Evolutionary conservation across 495 filamentous ascomycete genomes (phyloP).

Genomic region (Thozetella sp.): DNA sequence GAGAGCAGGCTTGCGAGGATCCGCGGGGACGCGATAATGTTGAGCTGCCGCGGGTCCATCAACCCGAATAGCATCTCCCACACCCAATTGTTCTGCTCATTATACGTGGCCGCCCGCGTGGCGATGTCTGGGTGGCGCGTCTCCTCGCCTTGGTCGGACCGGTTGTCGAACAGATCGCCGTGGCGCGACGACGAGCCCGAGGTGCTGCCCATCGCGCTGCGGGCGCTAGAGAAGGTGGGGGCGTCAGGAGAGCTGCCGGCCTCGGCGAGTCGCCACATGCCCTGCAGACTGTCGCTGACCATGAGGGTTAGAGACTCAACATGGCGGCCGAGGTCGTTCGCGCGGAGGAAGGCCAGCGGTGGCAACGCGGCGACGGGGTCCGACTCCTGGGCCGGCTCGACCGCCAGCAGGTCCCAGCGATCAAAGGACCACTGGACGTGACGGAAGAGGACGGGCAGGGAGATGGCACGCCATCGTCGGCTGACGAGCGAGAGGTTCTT

Average conservation of each 20-base stretch:
- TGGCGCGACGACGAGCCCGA: neutral
- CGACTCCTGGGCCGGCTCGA: conserved; percentile 7
- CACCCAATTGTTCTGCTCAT: conserved; percentile 30
- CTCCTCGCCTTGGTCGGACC: conserved; percentile 3
- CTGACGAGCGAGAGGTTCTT: conserved; percentile 42
- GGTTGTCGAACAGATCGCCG: neutral
- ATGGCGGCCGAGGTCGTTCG: conserved; percentile 23
- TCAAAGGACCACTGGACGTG: conserved; percentile 35
- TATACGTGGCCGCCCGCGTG: conserved; percentile 5
- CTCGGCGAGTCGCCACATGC: neutral
- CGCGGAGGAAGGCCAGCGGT: conserved; percentile 28
- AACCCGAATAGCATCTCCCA: conserved; percentile 42
- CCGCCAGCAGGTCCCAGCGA: conserved; percentile 12
- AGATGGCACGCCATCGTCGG: conserved; percentile 36
- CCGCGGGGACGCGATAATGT: conserved; percentile 40
- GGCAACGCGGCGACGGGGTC: conserved; percentile 18
- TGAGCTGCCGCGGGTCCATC: conserved; percentile 40
- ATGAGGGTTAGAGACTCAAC: conserved; percentile 34
- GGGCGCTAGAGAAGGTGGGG: neutral
- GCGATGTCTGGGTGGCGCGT: conserved; percentile 5
- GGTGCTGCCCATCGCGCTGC: neutral
- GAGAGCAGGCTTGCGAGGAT: conserved; percentile 38
- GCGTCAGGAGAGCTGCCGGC: neutral
- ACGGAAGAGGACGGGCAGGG: conserved; percentile 40
- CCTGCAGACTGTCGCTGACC: conserved; percentile 9